Conservation (phyloP, 306 rosid genomes). For the Glycine latifolia region DNA sequence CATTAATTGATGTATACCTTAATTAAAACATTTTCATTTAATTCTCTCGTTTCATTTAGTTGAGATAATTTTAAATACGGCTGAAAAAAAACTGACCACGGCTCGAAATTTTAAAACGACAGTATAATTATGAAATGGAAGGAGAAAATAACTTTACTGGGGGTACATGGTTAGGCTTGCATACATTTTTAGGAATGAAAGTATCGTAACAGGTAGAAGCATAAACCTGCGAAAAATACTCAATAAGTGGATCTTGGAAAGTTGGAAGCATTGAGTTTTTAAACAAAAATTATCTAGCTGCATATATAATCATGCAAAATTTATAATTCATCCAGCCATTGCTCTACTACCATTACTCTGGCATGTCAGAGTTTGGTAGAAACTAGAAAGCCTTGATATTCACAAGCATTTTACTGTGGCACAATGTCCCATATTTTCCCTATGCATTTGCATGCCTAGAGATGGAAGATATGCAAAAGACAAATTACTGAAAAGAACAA, state of each 20-base stretch:
- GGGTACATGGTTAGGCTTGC: too few species aligned
- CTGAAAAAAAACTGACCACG: too few species aligned
- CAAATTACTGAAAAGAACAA: conserved; percentile 29
- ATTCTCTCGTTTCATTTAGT: too few species aligned
- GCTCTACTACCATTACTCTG: background rate
- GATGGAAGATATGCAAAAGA: conserved; percentile 7
- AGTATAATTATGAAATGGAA: too few species aligned
- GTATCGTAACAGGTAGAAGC: background rate
- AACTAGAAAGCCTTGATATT: conserved; percentile 7
- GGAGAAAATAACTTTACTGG: too few species aligned
- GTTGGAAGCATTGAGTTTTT: background rate
- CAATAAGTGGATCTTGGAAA: background rate
- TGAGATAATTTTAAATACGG: too few species aligned
- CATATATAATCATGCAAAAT: conserved; percentile 23
- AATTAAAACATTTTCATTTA: too few species aligned
- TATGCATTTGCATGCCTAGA: conserved; percentile 8
- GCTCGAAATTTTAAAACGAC: too few species aligned
- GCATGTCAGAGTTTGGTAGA: conserved; percentile 16
- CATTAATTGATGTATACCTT: too few species aligned
- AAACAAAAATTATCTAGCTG: background rate
- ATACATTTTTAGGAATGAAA: too few species aligned
- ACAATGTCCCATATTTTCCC: background rate
- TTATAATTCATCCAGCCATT: background rate
- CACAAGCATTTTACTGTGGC: conserved; percentile 21
- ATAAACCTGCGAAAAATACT: background rate